phyloP scores from a whole-genome alignment of 2,329 filamentous ascomycete species.

The Stemphylium lycopersici region DNA sequence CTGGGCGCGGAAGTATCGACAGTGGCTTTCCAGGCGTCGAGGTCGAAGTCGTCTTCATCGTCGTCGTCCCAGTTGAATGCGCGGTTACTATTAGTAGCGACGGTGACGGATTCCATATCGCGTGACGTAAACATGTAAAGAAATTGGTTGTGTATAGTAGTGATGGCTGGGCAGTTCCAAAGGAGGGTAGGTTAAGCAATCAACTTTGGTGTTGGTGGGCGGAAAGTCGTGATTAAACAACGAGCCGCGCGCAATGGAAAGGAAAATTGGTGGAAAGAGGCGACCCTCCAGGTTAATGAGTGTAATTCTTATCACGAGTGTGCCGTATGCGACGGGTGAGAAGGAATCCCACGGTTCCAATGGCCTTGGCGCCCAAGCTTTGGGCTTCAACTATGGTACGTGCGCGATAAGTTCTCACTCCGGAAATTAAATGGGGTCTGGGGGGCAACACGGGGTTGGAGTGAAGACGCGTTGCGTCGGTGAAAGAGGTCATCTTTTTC shows the following conservation, averaged over 20 bases:
- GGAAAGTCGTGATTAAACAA: background rate
- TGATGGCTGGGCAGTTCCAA: background rate
- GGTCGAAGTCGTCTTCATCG: slow-evolving; percentile 30
- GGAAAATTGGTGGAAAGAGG: background rate
- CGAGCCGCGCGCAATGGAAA: background rate
- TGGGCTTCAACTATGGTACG: slow-evolving; percentile 6
- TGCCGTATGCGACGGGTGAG: background rate
- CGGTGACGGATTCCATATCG: slow-evolving; percentile 8
- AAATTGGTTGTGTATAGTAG: background rate
- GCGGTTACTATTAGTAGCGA: slow-evolving; percentile 4
- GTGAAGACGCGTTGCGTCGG: background rate
- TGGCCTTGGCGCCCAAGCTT: slow-evolving; percentile 2
- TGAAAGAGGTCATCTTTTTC: background rate
- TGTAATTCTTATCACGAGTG: background rate
- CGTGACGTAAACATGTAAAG: background rate
- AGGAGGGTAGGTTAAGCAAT: background rate
- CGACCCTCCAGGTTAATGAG: background rate
- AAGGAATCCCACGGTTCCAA: slow-evolving; percentile 4
- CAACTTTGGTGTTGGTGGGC: too few relatives aligned
- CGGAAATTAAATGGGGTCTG: slow-evolving; percentile 1
- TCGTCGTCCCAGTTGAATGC: slow-evolving; percentile 31
- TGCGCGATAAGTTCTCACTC: background rate
- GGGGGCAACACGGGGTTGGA: background rate
- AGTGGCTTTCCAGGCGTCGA: slow-evolving; percentile 19
- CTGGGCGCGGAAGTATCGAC: slow-evolving; percentile 19